These are phyloP conservation scores for Phytopythium helicoides DNA, from an alignment of 352 stramenopile species.

Conservation along the genomic window DNA sequence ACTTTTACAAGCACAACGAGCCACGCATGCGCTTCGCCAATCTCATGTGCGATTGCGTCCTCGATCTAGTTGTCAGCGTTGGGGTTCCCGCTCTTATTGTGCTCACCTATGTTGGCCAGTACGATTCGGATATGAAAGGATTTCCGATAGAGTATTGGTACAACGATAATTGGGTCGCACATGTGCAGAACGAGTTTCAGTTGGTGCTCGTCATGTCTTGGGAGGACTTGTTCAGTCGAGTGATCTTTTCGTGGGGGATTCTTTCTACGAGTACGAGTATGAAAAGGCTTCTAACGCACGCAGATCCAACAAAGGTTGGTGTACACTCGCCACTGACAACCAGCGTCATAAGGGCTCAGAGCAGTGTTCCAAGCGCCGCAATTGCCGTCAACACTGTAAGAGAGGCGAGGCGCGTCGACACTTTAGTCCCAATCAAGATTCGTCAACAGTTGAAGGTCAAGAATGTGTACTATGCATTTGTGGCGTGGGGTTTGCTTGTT, in stretches of 20 bases:
- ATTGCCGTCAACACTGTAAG: no score
- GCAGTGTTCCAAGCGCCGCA: no score
- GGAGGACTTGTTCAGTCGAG: constrained; percentile 14
- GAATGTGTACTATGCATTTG: constrained; percentile 9
- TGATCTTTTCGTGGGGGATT: constrained; percentile 18
- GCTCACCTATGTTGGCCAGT: constrained; percentile 10
- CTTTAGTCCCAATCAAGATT: no score
- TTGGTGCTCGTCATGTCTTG: constrained; percentile 22
- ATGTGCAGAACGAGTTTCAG: no score
- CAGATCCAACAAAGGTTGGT: neutral
- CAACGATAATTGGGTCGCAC: constrained; percentile 22
- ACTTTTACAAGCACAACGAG: constrained; percentile 11
- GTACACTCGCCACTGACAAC: no score
- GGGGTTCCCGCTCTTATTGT: constrained; percentile 11
- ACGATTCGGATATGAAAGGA: constrained; percentile 4
- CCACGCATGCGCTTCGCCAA: constrained; percentile 14
- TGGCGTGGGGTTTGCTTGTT: constrained; percentile 11
- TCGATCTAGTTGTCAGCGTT: constrained; percentile 15
- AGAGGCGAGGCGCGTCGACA: no score
- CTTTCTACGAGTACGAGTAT: constrained; percentile 17
- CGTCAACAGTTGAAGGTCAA: constrained; percentile 10
- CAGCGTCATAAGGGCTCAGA: no score
- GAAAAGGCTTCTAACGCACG: constrained; percentile 15
- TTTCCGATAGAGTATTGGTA: constrained; percentile 17
- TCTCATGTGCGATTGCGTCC: constrained; percentile 17